phyloP scores from a whole-genome alignment of 495 filamentous ascomycete genomes.

The Friedmanniomyces simplex region DNA sequence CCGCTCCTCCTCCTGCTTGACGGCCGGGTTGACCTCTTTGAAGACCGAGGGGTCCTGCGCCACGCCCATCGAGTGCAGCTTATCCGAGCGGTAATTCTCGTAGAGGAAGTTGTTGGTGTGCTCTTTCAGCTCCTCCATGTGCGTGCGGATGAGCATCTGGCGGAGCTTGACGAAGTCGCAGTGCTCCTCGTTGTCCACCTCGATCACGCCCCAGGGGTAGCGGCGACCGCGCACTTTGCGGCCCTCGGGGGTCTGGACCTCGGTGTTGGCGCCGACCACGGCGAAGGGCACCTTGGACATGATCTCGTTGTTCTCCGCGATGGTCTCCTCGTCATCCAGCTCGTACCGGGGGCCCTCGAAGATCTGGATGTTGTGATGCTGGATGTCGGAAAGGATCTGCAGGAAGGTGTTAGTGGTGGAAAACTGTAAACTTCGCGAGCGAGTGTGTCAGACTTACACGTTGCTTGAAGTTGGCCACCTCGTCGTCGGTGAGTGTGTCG shows the following conservation, averaged over 20 bases:
- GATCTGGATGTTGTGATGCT: constrained; percentile 93
- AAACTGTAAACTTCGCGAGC: constrained; percentile 5
- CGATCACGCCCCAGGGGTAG: constrained; percentile 98
- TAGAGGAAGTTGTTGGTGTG: constrained; percentile 98
- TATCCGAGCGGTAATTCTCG: constrained; percentile 99
- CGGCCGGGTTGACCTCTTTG: constrained; percentile 99
- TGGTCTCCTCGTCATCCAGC: constrained; percentile 97
- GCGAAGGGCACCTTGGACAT: constrained; percentile 99
- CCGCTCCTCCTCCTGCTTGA: constrained; percentile 99
- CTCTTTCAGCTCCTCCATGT: constrained; percentile 99
- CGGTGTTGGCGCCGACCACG: constrained; percentile 89
- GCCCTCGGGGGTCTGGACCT: constrained; percentile 82
- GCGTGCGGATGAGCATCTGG: constrained; percentile 98
- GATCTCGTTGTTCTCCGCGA: constrained; percentile 99
- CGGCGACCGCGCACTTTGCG: constrained; percentile 90
- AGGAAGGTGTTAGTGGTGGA: background rate
- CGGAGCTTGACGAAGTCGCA: constrained; percentile 99
- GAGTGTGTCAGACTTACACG: constrained; percentile 50
- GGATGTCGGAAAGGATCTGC: constrained; percentile 94
- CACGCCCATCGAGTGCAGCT: constrained; percentile 96
- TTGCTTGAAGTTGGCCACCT: constrained; percentile 86
- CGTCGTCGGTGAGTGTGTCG: constrained; percentile 95
- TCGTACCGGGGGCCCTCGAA: constrained; percentile 98
- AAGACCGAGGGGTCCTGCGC: constrained; percentile 97
- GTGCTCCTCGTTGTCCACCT: constrained; percentile 99